Percentiles rank a stretch among this genome's conserved stretches.
phyloP scores from a whole-genome alignment of 2,329 filamentous ascomycete species.

The Cytospora mali region DNA sequence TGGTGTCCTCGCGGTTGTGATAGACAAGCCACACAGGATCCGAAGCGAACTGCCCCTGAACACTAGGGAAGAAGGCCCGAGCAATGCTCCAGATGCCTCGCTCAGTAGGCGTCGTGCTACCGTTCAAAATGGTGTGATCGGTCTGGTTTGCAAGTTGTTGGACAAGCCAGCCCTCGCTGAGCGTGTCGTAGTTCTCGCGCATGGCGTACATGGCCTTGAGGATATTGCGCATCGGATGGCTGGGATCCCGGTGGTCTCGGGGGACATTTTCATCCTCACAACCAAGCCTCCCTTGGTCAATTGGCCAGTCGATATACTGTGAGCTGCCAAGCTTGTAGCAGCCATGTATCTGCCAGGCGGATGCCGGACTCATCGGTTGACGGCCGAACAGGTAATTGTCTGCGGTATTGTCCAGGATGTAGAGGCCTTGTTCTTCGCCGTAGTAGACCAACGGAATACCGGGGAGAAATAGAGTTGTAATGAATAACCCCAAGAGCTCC shows the following conservation, averaged over 20 bases:
- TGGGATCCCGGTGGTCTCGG: conserved; percentile 64
- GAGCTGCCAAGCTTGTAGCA: conserved; percentile 58
- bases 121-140: conserved; percentile 31
- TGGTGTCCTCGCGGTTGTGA: conserved; percentile 51
- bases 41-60: conserved; percentile 55
- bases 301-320: conserved; percentile 59
- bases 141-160: conserved; percentile 58
- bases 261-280: conserved; percentile 58
- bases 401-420: conserved; percentile 63
- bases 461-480: conserved; percentile 61
- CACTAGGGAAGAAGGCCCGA: conserved; percentile 50
- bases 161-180: conserved; percentile 62
- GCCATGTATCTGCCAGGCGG: conserved; percentile 65
- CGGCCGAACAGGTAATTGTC: conserved; percentile 65
- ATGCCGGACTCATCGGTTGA: conserved; percentile 61
- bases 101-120: conserved; percentile 42
- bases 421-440: conserved; percentile 67
- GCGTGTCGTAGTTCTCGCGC: conserved; percentile 54
- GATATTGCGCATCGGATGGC: conserved; percentile 61
- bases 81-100: conserved; percentile 60
- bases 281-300: conserved; percentile 52
- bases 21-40: conserved; percentile 53
- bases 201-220: conserved; percentile 64
- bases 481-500: conserved; percentile 58
- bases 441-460: conserved; percentile 63